phyloP scores from a whole-genome alignment of 495 filamentous ascomycete genomes.

The Daldinia grandis region DNA sequence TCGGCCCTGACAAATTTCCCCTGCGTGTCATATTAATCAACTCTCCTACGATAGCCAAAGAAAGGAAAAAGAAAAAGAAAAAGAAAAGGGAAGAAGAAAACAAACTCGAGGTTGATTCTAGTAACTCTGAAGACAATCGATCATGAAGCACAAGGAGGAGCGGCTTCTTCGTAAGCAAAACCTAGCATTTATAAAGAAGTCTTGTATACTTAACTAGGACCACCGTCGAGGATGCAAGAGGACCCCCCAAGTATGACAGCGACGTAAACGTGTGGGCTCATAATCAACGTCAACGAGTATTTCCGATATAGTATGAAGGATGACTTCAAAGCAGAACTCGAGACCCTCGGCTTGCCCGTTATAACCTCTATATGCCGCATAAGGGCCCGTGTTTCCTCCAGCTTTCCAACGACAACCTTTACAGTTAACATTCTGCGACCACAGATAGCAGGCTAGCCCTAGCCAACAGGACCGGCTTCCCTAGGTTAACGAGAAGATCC shows the following conservation, averaged over 20 bases:
- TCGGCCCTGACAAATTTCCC: slow-evolving; percentile 20
- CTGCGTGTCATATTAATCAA: slow-evolving; percentile 3
- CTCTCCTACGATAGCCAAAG: background rate
- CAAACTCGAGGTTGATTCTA: background rate
- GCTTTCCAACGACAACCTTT: slow-evolving; percentile 17
- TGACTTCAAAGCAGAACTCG: slow-evolving; percentile 32
- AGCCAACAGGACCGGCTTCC: slow-evolving; percentile 12
- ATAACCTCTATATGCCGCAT: background rate
- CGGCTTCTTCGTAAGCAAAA: slow-evolving; percentile 28
- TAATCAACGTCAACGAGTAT: slow-evolving; percentile 31
- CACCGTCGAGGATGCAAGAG: slow-evolving; percentile 28
- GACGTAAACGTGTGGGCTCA: slow-evolving; percentile 27
- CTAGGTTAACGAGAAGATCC: slow-evolving; percentile 11
- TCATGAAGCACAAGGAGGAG: slow-evolving; percentile 30
- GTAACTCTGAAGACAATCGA: slow-evolving; percentile 39
- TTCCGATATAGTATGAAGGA: slow-evolving; percentile 34
- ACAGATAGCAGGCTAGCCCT: slow-evolving; percentile 24
- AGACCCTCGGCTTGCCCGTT: slow-evolving; percentile 14
- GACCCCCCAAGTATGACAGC: slow-evolving; percentile 26
- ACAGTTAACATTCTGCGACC: slow-evolving; percentile 29
- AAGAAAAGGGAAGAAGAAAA: too few relatives aligned
- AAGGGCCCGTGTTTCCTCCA: background rate
- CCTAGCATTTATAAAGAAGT: slow-evolving; percentile 33
- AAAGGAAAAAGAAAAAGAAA: too few relatives aligned
- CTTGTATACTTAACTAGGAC: slow-evolving; percentile 29